These are phyloP conservation scores for Aschersonia sp. DNA, from an alignment of 2,329 filamentous ascomycete genomes.

Conservation along the genomic window DNA sequence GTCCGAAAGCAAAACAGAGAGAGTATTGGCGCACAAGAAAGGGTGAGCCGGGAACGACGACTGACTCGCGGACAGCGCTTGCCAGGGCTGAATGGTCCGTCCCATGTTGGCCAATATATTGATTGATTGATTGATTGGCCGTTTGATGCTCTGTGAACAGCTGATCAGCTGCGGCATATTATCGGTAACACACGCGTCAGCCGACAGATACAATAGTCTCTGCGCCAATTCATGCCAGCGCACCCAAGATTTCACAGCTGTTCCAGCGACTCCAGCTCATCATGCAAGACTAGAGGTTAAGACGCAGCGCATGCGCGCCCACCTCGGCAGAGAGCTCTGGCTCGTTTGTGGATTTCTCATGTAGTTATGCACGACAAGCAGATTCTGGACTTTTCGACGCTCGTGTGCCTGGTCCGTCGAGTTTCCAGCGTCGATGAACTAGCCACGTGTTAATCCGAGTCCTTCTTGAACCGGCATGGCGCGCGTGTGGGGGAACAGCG, in stretches of 20 bases:
- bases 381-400: not conserved
- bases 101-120: not conserved
- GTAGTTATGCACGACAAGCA: too few relatives aligned
- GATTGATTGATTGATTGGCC: not conserved
- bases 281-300: too few relatives aligned
- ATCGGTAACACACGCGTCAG: too few relatives aligned
- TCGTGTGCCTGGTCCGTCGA: too few relatives aligned
- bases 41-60: not conserved
- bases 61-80: not conserved
- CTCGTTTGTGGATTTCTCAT: too few relatives aligned
- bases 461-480: not conserved
- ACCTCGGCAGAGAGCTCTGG: too few relatives aligned
- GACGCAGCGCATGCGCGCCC: not conserved
- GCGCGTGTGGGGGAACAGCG: not conserved
- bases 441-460: too few relatives aligned
- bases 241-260: not conserved
- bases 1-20: too few relatives aligned
- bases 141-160: not conserved
- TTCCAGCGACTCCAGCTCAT: not conserved
- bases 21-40: not conserved
- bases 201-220: too few relatives aligned
- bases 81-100: not conserved
- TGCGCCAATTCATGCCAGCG: not conserved
- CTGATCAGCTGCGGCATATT: not conserved
- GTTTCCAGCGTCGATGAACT: not conserved